These are phyloP conservation scores for Farysia itapuensis DNA, from an alignment of 1,284 basidiomycete species.

Conservation along the genomic window DNA sequence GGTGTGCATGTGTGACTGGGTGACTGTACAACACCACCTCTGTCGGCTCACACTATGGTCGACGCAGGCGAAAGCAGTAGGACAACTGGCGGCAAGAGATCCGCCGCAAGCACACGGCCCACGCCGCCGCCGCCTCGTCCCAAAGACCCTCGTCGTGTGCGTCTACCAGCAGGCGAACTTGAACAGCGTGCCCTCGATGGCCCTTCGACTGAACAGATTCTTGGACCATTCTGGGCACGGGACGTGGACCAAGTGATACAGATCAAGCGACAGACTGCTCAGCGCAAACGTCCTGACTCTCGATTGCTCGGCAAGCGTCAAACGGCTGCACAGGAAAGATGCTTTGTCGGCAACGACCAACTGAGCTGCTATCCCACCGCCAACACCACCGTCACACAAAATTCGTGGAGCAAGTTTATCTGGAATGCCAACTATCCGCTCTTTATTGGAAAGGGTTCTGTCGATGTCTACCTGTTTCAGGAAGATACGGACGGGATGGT, in stretches of 20 bases:
- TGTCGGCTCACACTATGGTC: too few relatives aligned
- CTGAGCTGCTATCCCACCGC: constrained; percentile 50
- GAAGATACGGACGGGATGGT: constrained; percentile 41
- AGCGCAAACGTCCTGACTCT: not conserved
- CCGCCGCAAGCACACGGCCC: too few relatives aligned
- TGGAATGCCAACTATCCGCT: constrained; percentile 52
- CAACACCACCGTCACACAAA: constrained; percentile 33
- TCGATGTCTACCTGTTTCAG: constrained; percentile 55
- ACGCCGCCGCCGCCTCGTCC: too few relatives aligned
- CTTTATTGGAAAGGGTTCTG: constrained; percentile 39
- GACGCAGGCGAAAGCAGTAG: too few relatives aligned
- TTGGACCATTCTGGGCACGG: constrained; percentile 39
- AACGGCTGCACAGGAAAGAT: constrained; percentile 32
- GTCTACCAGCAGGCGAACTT: too few relatives aligned
- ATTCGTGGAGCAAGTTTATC: constrained; percentile 44
- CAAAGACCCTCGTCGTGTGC: too few relatives aligned
- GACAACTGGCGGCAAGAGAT: too few relatives aligned
- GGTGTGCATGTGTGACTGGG: too few relatives aligned
- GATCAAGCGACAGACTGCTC: constrained; percentile 16
- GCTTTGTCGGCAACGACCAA: constrained; percentile 47
- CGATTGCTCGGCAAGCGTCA: constrained; percentile 13
- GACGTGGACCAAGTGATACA: constrained; percentile 18
- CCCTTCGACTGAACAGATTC: constrained; percentile 29
- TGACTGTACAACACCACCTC: too few relatives aligned
- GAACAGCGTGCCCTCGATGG: too few relatives aligned